Evolutionary conservation across 305 asterid genomes (phyloP).

Genomic region (Caryopteris hybrid): DNA sequence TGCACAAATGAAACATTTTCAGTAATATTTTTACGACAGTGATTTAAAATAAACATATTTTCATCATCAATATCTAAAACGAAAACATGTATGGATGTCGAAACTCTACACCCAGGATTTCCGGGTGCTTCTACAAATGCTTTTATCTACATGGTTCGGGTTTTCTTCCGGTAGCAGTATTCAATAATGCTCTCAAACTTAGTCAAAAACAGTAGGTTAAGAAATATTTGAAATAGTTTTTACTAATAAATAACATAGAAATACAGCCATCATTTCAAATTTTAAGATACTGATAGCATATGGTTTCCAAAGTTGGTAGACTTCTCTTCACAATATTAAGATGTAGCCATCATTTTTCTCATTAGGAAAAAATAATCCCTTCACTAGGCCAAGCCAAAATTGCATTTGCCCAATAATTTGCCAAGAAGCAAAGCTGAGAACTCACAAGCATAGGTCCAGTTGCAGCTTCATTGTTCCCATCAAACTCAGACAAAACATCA

Average conservation of each 20-base stretch:
- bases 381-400: conserved; percentile 16
- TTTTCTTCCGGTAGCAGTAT: neutral
- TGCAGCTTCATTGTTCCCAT: conserved; percentile 81
- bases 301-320: neutral
- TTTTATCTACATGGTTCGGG: conserved; percentile 7
- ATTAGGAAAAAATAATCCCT: neutral
- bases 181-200: neutral
- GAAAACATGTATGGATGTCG: neutral
- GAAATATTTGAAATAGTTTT: neutral
- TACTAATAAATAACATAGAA: neutral
- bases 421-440: conserved; percentile 16
- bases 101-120: neutral
- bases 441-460: conserved; percentile 92
- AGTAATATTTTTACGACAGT: neutral
- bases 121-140: neutral
- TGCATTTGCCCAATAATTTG: neutral
- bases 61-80: conserved; percentile 3
- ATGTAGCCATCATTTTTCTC: neutral
- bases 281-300: neutral
- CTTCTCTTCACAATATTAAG: conserved; percentile 1
- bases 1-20: neutral
- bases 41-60: neutral
- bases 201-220: neutral
- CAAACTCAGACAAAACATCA: conserved; percentile 96
- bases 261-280: neutral